Base-by-base conservation (phyloP, 1,284 basidiomycete species). In the Ustilago esculenta region DNA sequence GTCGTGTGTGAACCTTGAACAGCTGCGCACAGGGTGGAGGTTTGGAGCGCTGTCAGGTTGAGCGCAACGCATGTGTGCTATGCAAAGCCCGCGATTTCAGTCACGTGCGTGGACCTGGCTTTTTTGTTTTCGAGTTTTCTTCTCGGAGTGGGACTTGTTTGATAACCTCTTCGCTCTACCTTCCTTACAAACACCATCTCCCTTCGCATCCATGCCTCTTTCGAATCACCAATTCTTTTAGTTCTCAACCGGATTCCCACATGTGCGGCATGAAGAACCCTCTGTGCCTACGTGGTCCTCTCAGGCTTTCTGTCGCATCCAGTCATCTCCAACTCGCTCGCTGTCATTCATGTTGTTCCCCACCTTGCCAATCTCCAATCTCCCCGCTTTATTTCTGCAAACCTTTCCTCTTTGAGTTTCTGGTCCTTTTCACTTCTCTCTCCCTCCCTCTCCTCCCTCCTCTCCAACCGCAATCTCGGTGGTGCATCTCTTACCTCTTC, bases 391-490 rank as follows among this genome's bases (percentile, higher is more conserved):
- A n/a, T n/a, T n/a, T n/a, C n/a, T n/a, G n/a, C n/a, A n/a, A n/a
- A n/a, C n/a, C 25, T 17, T 25, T 20, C 18, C 29, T 8, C 17
- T 9, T 20, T 45, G 23, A 17, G n/a, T 8, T 30, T 15, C 34
- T 23, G 11, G 30, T 12, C 21, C 12, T 24, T 33, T 10, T 40
- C 32, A 10, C 40, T 21, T 14, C 18, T 21, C 41, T 30, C 24
- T 47, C 32, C 17, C 36, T 10, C 23, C n/a, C 15, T 40, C 14
- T 27, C 21, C 23, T 14, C 11, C 15, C 24, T 25, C 27, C 27
- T 12, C 20, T 10, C 37, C 37, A 61, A 39, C 65, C 65, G 65
- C 53, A 56, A 57, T 48, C 53, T 57, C 52, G 57, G 53, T 61
- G 65, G 34, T 54, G 50, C 29, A 47, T 55, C 50, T 47, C 46